Base-by-base conservation (phyloP, 1,284 basidiomycete genomes). In the Microbotryum lychnidis-dioicae region DNA sequence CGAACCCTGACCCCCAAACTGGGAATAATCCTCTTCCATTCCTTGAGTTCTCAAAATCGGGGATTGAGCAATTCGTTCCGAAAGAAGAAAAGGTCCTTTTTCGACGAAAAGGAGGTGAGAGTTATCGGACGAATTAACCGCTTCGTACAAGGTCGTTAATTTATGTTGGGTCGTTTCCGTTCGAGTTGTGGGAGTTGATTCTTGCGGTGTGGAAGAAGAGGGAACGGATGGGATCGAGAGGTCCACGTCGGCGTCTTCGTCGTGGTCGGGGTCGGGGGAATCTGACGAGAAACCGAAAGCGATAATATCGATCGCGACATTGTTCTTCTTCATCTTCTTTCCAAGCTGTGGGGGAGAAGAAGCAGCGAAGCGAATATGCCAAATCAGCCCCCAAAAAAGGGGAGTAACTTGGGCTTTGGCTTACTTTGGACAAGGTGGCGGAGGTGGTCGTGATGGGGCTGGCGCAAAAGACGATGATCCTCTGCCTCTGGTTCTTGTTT, bases 271-370 rank as follows among this genome's bases (percentile, higher is more conserved):
- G 23, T 23, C 2, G 54, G 74, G 73, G 58, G 76, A 76, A 64
- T 77, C 76, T 50, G 74, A 74, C 58, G 76, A 76, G 21, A 79
- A 76, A 8, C 81, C 80, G 71, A 82, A 97, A 20, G 83, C 85
- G 47, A 97, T 80, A 61, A 98, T 81, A 76, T 99, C 94, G 16
- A 98, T 83, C 0, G 92, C 89, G 48, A 99, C 91, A 72, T 97
- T 98, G 77, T 97, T 98, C 86, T 99, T 99, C 81, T 97, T 96
- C 70, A 99, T 81, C 76, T 91, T 94, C 80, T 94, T 97, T 25
- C 92, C 94, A 20, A 99, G 83, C 75, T 80, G 82, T 25, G 78
- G 73, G n/a, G 21, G 18, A 3, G 42, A 48, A 48, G 47, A 48
- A 48, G 23, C 20, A 12, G 7, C 7, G 9, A 31, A 7, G 31